Evolutionary conservation across 257 asterid genomes (phyloP).

Genomic region (Fraxinus quadrangulata): DNA sequence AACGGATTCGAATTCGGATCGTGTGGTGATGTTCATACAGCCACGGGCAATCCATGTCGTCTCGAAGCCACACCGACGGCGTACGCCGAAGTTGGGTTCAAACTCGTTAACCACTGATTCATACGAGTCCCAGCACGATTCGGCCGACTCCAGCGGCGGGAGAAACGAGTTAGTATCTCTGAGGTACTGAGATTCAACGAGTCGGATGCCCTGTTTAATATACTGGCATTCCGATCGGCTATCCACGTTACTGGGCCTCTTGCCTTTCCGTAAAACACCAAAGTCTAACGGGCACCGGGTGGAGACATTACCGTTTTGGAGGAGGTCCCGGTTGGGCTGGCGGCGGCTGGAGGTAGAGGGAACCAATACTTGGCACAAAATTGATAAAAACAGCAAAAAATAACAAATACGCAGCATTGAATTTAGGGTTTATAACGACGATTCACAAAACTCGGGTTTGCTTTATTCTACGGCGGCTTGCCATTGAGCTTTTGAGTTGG

Average conservation of each 20-base stretch:
- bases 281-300: slow-evolving; percentile 69
- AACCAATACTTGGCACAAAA: slow-evolving; percentile 14
- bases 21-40: slow-evolving; percentile 69
- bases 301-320: slow-evolving; percentile 38
- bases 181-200: slow-evolving; percentile 69
- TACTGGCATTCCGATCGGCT: slow-evolving; percentile 52
- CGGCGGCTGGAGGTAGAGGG: slow-evolving; percentile 17
- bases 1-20: slow-evolving; percentile 56
- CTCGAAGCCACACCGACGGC: slow-evolving; percentile 62
- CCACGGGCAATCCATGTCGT: slow-evolving; percentile 72
- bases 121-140: slow-evolving; percentile 64
- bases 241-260: slow-evolving; percentile 35
- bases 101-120: slow-evolving; percentile 46
- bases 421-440: background rate
- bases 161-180: slow-evolving; percentile 51
- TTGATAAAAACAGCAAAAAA: slow-evolving; percentile 18
- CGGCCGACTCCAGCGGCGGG: slow-evolving; percentile 59
- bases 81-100: slow-evolving; percentile 44
- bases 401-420: slow-evolving; percentile 33
- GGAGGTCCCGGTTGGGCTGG: slow-evolving; percentile 36
- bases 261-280: slow-evolving; percentile 35
- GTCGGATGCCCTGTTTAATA: slow-evolving; percentile 69
- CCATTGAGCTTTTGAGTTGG: background rate
- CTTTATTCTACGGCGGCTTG: background rate
- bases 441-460: background rate